Evolutionary conservation across 179 eudicot genomes (phyloP), one percentile per base, ranked within the genome.

Genomic region (Vitellaria paradoxa): DNA sequence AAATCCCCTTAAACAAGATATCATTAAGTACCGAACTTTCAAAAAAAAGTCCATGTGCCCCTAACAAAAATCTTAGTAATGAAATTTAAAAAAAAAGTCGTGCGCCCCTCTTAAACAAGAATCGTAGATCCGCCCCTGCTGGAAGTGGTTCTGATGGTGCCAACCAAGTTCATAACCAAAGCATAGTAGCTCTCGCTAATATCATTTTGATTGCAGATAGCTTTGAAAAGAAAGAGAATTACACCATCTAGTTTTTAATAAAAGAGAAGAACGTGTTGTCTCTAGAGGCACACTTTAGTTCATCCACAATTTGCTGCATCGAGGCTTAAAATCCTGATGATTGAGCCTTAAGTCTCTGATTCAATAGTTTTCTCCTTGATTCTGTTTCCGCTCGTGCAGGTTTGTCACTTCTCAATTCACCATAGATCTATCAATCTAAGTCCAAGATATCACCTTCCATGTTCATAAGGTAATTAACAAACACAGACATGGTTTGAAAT

Each of bases 391-490:
- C 52, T 74, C 73, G 47, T 79, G 84, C 84, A 91, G 92, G 91
- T 81, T 78, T 71, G 88, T 82, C 60, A 73, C 63, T 68, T 90
- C 90, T 76, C 89, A 88, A 24, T 70, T 81, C 74, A 92, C 85
- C 26, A 83, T 90, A 67, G 93, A 89, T 82, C 70, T 89, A 76
- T 69, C 86, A 23, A 77, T 89, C 78, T 89, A 78, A 82, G 86
- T 91, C 13, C 83, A 84, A 72, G 88, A 86, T 26, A 80, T 89
- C 76, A 89, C 88, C 64, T 91, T 89, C 79, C 65, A 83, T 67
- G 84, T 85, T 77, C 91, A 88, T 85, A 89, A 91, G 93, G 96
- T 30, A 30, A 30, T 2, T 89, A 87, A 78, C 73, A 70, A 50
- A 10, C 49, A 17, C 62, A 49, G 11, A 49, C 63, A 30, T 2